phyloP scores from a whole-genome alignment of 768 basidiomycete genomes.

The Sporobolomyces roseus region DNA sequence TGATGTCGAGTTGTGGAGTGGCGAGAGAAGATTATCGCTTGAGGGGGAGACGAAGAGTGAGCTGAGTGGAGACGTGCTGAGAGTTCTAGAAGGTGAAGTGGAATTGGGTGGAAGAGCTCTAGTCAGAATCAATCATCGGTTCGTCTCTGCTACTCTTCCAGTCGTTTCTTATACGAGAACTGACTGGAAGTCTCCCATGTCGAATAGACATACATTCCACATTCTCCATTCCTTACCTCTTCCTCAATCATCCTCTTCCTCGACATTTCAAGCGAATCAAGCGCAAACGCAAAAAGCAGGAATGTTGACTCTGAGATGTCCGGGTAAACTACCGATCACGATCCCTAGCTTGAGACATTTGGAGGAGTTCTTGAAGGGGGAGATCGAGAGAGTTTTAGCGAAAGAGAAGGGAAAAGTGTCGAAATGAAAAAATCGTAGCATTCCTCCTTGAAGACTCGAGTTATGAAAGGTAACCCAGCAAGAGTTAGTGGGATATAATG shows the following conservation, averaged over 20 bases:
- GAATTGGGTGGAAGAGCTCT: conserved; percentile 31
- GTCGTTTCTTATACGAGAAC: not conserved
- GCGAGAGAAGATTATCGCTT: not conserved
- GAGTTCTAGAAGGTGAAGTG: conserved; percentile 1
- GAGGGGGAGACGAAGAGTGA: too few species aligned
- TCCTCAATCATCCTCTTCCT: not conserved
- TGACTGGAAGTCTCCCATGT: not conserved
- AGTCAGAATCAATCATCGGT: conserved; percentile 5
- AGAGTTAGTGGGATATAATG: too few species aligned
- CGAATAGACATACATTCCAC: conserved; percentile 26
- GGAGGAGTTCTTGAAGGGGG: conserved; percentile 13
- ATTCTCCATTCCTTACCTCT: conserved; percentile 22
- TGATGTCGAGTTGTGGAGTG: conserved; percentile 6
- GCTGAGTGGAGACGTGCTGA: not conserved
- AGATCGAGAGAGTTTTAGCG: not conserved
- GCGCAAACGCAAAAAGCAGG: not conserved
- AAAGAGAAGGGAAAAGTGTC: too few species aligned
- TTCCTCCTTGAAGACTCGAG: too few species aligned
- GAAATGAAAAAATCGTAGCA: too few species aligned
- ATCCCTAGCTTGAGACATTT: conserved; percentile 23
- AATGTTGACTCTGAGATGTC: conserved; percentile 11
- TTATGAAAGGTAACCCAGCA: too few species aligned
- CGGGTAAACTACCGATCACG: conserved; percentile 15
- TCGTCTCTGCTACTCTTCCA: not conserved
- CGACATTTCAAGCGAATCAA: too few species aligned